These are phyloP conservation scores for Aphanomyces euteiches DNA, from an alignment of 352 stramenopile species.

Conservation along the genomic window DNA sequence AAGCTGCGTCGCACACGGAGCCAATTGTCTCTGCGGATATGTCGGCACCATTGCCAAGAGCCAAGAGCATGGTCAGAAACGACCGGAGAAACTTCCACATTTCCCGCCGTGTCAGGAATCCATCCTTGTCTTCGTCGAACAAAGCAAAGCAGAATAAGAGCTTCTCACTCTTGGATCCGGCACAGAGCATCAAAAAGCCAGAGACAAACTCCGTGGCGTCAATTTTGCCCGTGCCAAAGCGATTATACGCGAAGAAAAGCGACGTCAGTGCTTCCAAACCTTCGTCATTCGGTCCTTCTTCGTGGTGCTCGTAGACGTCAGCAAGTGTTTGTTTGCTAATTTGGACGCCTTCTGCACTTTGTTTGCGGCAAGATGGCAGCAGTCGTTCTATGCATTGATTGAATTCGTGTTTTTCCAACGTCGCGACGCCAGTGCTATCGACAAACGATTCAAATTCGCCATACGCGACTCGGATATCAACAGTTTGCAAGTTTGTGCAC, in stretches of 20 bases:
- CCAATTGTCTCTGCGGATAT: slow-evolving; percentile 77
- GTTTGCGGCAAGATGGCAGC: slow-evolving; percentile 34
- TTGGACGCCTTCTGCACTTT: not conserved
- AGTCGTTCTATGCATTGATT: slow-evolving; percentile 64
- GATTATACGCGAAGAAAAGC: slow-evolving; percentile 86
- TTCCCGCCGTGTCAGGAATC: slow-evolving; percentile 85
- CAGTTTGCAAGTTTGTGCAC: slow-evolving; percentile 63
- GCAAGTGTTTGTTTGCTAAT: slow-evolving; percentile 2
- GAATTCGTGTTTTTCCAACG: slow-evolving; percentile 79
- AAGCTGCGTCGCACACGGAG: slow-evolving; percentile 71
- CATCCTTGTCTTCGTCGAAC: slow-evolving; percentile 90
- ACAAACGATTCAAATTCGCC: slow-evolving; percentile 74
- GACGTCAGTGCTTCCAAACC: slow-evolving; percentile 41
- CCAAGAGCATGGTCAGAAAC: slow-evolving; percentile 93
- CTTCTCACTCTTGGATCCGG: slow-evolving; percentile 95
- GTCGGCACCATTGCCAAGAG: slow-evolving; percentile 87
- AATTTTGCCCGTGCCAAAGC: slow-evolving; percentile 76
- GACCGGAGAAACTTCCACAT: slow-evolving; percentile 92
- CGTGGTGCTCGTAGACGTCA: not conserved
- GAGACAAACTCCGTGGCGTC: slow-evolving; percentile 90
- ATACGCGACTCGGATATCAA: slow-evolving; percentile 61
- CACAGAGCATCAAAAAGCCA: slow-evolving; percentile 91
- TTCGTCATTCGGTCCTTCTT: not conserved
- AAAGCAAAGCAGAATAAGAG: slow-evolving; percentile 85
- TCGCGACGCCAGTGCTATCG: slow-evolving; percentile 44